Base-by-base conservation (phyloP, 257 asterid genomes). In the Henckelia pumila region DNA sequence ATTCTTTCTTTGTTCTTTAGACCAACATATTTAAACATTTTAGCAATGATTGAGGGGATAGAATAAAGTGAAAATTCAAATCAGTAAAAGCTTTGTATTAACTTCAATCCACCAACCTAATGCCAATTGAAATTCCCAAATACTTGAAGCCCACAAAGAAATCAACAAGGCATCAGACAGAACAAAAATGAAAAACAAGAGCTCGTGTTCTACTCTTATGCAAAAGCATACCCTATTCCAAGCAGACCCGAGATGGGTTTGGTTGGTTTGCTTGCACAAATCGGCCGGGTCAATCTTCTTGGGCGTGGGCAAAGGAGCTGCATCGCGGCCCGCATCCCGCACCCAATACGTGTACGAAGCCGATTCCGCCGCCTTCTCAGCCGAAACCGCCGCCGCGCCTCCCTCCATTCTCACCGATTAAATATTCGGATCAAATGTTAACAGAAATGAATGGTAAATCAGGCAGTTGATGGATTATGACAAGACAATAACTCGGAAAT, bases 291-390 rank as follows among this genome's bases (percentile, higher is more conserved):
- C 87, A 75, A 82, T 80, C 82, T 80, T 85, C 76, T 73, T 83
- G 8, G 88, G 91, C 28, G 71, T 63, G 7, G 88, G 88, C 8
- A 80, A 66, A n/a, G 88, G 91, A 56, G 91, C 85, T 17, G 88
- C 88, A 57, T 85, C 91, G 53, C 79, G 70, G 63, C 83, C 79
- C 61, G 68, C 65, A 69, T 73, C 84, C 22, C 91, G 79, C 25
- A 85, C 86, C 91, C 86, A 83, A 37, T 83, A 85, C 52, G 86
- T 85, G 83, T 85, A 85, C 0, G 91, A 77, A 32, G 83, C 70
- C 5, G 85, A 53, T 62, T 73, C 76, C 58, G 58, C 71, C 63
- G 63, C 61, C 56, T 75, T 73, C 50, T 79, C 86, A 53, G 75
- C 60, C 47, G 88, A 72, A 6, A 73, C 60, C 40, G 73, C 60